phyloP scores from a whole-genome alignment of 2,329 filamentous ascomycete genomes.

The Scedosporium aurantiacum region DNA sequence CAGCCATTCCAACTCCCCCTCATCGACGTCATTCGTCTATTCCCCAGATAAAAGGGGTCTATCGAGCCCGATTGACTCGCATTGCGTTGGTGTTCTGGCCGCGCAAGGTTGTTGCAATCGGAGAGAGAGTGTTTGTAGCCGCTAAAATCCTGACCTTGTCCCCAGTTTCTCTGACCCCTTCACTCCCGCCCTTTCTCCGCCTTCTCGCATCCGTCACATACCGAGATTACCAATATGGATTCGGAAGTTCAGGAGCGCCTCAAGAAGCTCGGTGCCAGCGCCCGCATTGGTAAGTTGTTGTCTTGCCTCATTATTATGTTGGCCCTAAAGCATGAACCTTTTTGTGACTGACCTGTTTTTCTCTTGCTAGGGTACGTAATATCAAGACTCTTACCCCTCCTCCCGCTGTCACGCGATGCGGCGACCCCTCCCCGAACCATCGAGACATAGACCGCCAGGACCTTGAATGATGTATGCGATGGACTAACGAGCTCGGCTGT shows the following conservation, averaged over 20 bases:
- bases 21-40: slow-evolving; percentile 3
- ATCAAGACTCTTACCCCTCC: not conserved
- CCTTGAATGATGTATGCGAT: not conserved
- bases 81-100: slow-evolving; percentile 3
- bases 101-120: slow-evolving; percentile 6
- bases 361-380: slow-evolving; percentile 5
- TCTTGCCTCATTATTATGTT: not conserved
- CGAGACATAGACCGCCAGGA: slow-evolving; percentile 10
- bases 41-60: not conserved
- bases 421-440: slow-evolving; percentile 18
- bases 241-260: slow-evolving; percentile 46
- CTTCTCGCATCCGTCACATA: slow-evolving; percentile 15
- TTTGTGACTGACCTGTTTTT: slow-evolving; percentile 3
- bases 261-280: slow-evolving; percentile 45
- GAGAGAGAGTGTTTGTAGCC: slow-evolving; percentile 8
- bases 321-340: not conserved
- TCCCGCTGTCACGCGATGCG: slow-evolving; percentile 6
- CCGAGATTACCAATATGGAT: slow-evolving; percentile 30
- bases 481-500: not conserved
- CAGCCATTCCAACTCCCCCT: not conserved
- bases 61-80: slow-evolving; percentile 1
- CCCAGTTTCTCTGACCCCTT: slow-evolving; percentile 3
- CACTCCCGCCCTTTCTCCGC: slow-evolving; percentile 7
- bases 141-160: slow-evolving; percentile 4
- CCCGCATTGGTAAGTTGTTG: slow-evolving; percentile 56